Conservation (phyloP, 805 yeast genomes). For the Saccharomycopsis sp. region DNA sequence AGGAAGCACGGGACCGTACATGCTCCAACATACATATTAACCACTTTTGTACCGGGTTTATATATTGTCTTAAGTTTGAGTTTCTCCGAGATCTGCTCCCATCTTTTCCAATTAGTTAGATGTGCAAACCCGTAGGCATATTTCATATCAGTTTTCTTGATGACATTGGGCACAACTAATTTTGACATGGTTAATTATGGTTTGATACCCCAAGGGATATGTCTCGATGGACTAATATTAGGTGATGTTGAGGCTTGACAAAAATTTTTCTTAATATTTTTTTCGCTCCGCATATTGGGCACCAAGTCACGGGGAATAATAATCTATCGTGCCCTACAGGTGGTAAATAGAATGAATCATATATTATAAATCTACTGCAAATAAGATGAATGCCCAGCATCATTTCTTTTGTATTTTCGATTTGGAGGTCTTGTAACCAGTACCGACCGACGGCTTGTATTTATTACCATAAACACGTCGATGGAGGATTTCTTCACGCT, state of each 20-base stretch:
- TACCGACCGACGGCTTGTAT: not conserved
- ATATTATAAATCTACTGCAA: too few relatives aligned
- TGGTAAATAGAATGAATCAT: not conserved
- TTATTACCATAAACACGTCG: slow-evolving; percentile 19
- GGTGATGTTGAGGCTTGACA: not conserved
- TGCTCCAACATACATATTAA: not conserved
- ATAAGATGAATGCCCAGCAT: not conserved
- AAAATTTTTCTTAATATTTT: not conserved
- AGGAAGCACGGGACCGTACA: not conserved
- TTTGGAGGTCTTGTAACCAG: not conserved
- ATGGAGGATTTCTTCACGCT: slow-evolving; percentile 16
- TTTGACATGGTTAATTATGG: not conserved
- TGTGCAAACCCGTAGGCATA: not conserved
- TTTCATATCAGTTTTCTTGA: not conserved
- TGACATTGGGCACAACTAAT: not conserved
- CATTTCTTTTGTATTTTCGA: slow-evolving; percentile 1
- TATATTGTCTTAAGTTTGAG: not conserved
- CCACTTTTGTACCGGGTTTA: not conserved
- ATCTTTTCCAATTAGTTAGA: not conserved
- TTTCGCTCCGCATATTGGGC: too few relatives aligned
- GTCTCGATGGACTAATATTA: too few relatives aligned
- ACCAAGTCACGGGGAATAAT: too few relatives aligned
- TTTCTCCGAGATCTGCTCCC: not conserved
- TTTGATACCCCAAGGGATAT: too few relatives aligned
- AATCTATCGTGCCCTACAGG: too few relatives aligned